Evolutionary conservation across 306 rosid species (phyloP), one percentile per base, ranked within the genome.

Genomic region (Cucumis cinereus): DNA sequence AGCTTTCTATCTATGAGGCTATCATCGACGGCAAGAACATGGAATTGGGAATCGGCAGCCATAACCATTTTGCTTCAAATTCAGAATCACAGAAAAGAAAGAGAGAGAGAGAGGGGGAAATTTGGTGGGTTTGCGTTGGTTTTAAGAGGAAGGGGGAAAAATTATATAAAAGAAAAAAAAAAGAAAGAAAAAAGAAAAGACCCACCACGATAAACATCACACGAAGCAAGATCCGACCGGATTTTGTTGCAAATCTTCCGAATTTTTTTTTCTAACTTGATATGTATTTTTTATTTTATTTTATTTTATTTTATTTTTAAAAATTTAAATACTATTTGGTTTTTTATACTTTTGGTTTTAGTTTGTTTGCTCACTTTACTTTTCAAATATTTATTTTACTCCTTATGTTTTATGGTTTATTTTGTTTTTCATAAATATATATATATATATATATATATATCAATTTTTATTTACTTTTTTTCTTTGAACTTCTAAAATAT

Each of bases 191-290:
- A 1, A 1, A 53, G 16, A 61, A 30, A 30, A 2, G 71, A 63
- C 71, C 71, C 71, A 63, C 71, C 71, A 63, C 71, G 71, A 63
- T 63, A 8, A 35, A 63, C 71, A 63, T 63, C 71, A 84, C 86
- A 89, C 87, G 87, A 92, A 87, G 96, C 90, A 90, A 92, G 94
- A 92, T 87, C 94, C 98, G 91, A 92, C 98, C 98, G 84, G 92
- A 89, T 92, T 89, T 92, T 88, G 63, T 79, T 88, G 85, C 86
- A 92, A 88, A 92, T 89, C 96, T 88, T 83, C 80, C 79, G 84
- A 88, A 79, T 63, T 33, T 24, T 56, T 78, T 83, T 88, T 84
- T 85, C 87, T 45, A 87, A 92, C 79, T 73, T 83, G 81, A 81
- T 63, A 22, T 56, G 28, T 58, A 58, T 58, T 58, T 61, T 12